phyloP scores from a whole-genome alignment of 768 basidiomycete species.

The Lentinula sp. region DNA sequence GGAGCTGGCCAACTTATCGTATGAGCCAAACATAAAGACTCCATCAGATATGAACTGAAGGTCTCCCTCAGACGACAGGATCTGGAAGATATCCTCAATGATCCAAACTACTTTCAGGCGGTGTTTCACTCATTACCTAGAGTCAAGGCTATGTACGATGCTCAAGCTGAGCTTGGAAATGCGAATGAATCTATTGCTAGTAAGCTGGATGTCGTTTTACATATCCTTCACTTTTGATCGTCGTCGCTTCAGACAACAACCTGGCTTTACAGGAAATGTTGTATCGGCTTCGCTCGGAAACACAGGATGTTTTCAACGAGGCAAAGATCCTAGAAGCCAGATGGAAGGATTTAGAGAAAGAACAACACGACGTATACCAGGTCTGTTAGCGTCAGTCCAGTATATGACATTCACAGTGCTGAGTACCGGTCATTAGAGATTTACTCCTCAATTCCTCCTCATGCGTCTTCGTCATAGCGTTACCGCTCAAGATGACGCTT shows the following conservation, averaged over 20 bases:
- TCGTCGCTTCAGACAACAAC: conserved; percentile 55
- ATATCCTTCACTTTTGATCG: not conserved
- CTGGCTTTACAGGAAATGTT: conserved; percentile 70
- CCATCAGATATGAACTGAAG: not conserved
- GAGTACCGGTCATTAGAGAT: conserved; percentile 46
- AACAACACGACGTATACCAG: conserved; percentile 87
- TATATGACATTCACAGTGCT: conserved; percentile 7
- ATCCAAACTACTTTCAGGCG: conserved; percentile 83
- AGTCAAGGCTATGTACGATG: conserved; percentile 70
- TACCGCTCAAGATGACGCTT: conserved; percentile 85
- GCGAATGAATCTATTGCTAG: conserved; percentile 87
- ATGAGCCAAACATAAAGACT: conserved; percentile 16
- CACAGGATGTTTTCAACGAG: conserved; percentile 83
- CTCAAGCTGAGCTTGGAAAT: conserved; percentile 71
- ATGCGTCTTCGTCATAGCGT: conserved; percentile 84
- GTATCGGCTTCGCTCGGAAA: conserved; percentile 72
- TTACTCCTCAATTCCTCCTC: conserved; percentile 81
- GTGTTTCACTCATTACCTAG: conserved; percentile 73
- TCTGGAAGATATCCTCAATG: conserved; percentile 81
- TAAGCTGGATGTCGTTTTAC: conserved; percentile 31
- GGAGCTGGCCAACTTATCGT: conserved; percentile 71
- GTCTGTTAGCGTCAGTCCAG: conserved; percentile 29
- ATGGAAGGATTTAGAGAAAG: conserved; percentile 84
- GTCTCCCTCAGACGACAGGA: conserved; percentile 61
- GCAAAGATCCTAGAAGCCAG: conserved; percentile 75